A percentile compares a stretch with the other conserved stretches of the same genome.
Conservation (phyloP, 2,329 filamentous ascomycete species). For the Nigrospora osmanthi region DNA sequence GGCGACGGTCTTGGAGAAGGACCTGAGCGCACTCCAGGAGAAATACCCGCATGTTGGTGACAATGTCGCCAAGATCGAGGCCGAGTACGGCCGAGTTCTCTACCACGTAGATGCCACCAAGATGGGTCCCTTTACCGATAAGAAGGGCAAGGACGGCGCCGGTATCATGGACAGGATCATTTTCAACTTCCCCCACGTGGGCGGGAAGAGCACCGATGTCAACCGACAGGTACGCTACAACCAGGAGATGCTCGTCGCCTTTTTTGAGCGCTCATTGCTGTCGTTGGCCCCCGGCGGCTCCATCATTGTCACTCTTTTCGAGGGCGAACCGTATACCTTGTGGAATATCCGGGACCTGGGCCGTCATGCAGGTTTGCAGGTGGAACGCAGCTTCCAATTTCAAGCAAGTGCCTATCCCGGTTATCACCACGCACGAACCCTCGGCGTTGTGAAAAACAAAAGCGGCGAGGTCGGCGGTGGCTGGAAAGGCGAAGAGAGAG, state of each 20-base stretch:
- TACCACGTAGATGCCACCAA: slow-evolving; percentile 63
- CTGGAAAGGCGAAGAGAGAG: slow-evolving; percentile 45
- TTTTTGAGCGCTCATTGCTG: slow-evolving; percentile 49
- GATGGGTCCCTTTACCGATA: slow-evolving; percentile 41
- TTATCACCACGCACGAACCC: slow-evolving; percentile 65
- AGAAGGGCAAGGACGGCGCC: slow-evolving; percentile 19
- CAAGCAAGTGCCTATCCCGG: slow-evolving; percentile 60
- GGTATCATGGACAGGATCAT: slow-evolving; percentile 65
- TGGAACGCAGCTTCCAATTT: slow-evolving; percentile 65
- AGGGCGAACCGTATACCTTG: slow-evolving; percentile 86
- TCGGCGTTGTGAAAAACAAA: slow-evolving; percentile 53
- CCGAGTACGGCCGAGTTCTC: slow-evolving; percentile 36
- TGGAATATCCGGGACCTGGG: slow-evolving; percentile 92
- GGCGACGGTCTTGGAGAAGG: slow-evolving; percentile 61
- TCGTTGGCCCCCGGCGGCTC: slow-evolving; percentile 48
- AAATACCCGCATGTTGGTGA: slow-evolving; percentile 69
- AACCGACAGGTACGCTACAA: slow-evolving; percentile 92
- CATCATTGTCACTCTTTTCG: slow-evolving; percentile 83
- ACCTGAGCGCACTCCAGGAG: slow-evolving; percentile 44
- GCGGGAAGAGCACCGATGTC: slow-evolving; percentile 84
- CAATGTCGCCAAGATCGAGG: slow-evolving; percentile 47
- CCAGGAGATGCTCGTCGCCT: slow-evolving; percentile 66
- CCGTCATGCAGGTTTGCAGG: slow-evolving; percentile 64
- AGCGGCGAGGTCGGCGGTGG: slow-evolving; percentile 33
- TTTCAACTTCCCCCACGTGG: slow-evolving; percentile 97